Percentiles rank a stretch among this genome's conserved stretches.
phyloP scores from a whole-genome alignment of 306 rosid genomes.

The Begonia loranthoides region DNA sequence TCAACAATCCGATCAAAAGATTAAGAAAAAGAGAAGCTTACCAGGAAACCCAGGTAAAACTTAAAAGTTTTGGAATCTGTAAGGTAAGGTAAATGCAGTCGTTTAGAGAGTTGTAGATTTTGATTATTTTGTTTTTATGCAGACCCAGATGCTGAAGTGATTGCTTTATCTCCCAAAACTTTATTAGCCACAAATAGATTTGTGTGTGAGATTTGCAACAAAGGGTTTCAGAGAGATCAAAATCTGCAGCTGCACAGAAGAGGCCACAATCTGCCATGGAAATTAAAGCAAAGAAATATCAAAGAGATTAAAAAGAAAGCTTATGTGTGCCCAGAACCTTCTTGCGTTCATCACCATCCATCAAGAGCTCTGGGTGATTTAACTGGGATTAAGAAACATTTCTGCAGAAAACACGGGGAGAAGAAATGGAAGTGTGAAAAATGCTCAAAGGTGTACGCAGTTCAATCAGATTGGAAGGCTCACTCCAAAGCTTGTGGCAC shows the following conservation, averaged over 20 bases:
- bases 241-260: slow-evolving; percentile 68
- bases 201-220: slow-evolving; percentile 71
- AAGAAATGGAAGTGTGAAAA: slow-evolving; percentile 97
- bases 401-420: slow-evolving; percentile 91
- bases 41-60: slow-evolving; percentile 82
- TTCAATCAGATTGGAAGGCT: slow-evolving; percentile 98
- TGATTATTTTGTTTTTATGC: not conserved
- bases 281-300: slow-evolving; percentile 69
- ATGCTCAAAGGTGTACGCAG: slow-evolving; percentile 90
- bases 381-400: slow-evolving; percentile 93
- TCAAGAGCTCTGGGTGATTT: slow-evolving; percentile 94
- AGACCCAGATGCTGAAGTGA: slow-evolving; percentile 50
- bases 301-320: slow-evolving; percentile 76
- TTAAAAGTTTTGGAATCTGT: not conserved
- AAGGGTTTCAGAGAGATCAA: slow-evolving; percentile 71
- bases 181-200: slow-evolving; percentile 57
- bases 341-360: slow-evolving; percentile 93
- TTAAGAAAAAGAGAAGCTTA: slow-evolving; percentile 71
- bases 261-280: slow-evolving; percentile 74
- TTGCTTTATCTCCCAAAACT: slow-evolving; percentile 56
- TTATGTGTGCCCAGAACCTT: slow-evolving; percentile 89
- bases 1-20: slow-evolving; percentile 35
- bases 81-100: too few relatives aligned
- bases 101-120: not conserved
- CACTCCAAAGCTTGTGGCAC: slow-evolving; percentile 97